Evolutionary conservation across 1,284 basidiomycete species (phyloP), one percentile per base, ranked within the genome.

Genomic region (Malassezia globosa): DNA sequence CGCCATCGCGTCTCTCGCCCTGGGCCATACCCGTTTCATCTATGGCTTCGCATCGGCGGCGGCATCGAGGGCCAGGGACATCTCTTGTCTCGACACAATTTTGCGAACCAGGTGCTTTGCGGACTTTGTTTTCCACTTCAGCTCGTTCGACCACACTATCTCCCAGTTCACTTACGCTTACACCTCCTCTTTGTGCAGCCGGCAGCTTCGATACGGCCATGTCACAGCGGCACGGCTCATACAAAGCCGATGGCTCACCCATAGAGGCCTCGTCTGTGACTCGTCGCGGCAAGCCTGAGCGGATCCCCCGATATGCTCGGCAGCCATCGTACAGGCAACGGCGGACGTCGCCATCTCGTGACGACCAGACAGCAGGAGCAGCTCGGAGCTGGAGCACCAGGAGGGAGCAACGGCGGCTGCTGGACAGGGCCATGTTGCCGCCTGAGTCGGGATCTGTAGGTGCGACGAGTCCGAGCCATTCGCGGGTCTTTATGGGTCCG

Each of bases 371-470:
- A 31, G 29, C 29, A 31, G 39, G 10, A 13, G 11, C 37, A 6
- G 45, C 40, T 18, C 44, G 45, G 37, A 52, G 50, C 50, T 46
- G 44, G 44, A 25, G 42, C 25, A 36, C 38, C 29, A 44, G 50
- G 7, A 33, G 41, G 13, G 49, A 46, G 39, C 37, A 31, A 13
- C 42, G 49, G 27, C 49, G 49, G 24, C 25, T 23, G 37, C 33
- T 36, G 50, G 50, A 46, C 34, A 37, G 40, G 19, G 25, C 29
- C n/a, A n/a, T n/a, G n/a, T n/a, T n/a, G n/a, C n/a, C n/a, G n/a
- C n/a, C n/a, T n/a, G 16, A 11, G 18, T 22, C 47, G 19, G 22
- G 35, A 19, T 39, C 42, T 6, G 38, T 23, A 13, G n/a, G 14
- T 13, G 37, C 27, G n/a, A 11, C 37, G 24, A 46, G 49, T 21